A percentile compares a stretch with the other conserved stretches of the same genome.
Evolutionary conservation across 495 filamentous ascomycete genomes (phyloP).

Genomic region (Lichina pygmaea): DNA sequence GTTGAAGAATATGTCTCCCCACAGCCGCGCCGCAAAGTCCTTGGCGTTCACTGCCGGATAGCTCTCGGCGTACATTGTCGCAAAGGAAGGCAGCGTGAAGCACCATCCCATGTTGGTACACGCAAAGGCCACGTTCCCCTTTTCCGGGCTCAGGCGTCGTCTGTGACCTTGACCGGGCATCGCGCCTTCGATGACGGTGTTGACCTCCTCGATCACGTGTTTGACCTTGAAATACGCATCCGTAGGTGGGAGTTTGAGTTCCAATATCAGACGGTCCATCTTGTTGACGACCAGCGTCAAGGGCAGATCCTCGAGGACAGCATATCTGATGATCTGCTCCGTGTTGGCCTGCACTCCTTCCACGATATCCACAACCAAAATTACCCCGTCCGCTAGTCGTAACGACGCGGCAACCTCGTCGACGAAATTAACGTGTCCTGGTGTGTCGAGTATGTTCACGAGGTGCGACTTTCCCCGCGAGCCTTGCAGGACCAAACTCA

Average conservation of each 20-base stretch:
- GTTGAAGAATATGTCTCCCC: conserved; percentile 96
- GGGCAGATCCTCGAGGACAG: conserved; percentile 70
- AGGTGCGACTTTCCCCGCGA: conserved; percentile 90
- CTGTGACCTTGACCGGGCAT: conserved; percentile 61
- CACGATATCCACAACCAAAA: conserved; percentile 88
- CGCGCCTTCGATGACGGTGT: conserved; percentile 74
- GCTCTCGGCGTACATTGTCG: conserved; percentile 82
- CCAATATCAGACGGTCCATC: conserved; percentile 81
- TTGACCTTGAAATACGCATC: conserved; percentile 98
- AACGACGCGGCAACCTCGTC: conserved; percentile 81
- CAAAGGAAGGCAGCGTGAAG: conserved; percentile 79
- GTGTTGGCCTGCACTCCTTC: conserved; percentile 93
- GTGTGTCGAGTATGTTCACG: conserved; percentile 84
- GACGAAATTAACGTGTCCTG: conserved; percentile 93
- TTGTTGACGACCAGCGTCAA: conserved; percentile 86
- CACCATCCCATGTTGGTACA: conserved; percentile 88
- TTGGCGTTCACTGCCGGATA: conserved; percentile 53
- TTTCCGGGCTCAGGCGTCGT: conserved; percentile 73
- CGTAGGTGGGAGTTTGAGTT: conserved; percentile 78
- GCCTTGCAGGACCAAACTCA: conserved; percentile 72
- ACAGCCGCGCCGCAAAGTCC: conserved; percentile 60
- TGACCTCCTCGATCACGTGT: conserved; percentile 92
- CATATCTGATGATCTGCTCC: conserved; percentile 89
- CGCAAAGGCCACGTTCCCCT: conserved; percentile 88
- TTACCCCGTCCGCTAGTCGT: conserved; percentile 72